Evolutionary conservation across 805 yeast genomes (phyloP).

Genomic region (Nakazawaea ishiwadae): DNA sequence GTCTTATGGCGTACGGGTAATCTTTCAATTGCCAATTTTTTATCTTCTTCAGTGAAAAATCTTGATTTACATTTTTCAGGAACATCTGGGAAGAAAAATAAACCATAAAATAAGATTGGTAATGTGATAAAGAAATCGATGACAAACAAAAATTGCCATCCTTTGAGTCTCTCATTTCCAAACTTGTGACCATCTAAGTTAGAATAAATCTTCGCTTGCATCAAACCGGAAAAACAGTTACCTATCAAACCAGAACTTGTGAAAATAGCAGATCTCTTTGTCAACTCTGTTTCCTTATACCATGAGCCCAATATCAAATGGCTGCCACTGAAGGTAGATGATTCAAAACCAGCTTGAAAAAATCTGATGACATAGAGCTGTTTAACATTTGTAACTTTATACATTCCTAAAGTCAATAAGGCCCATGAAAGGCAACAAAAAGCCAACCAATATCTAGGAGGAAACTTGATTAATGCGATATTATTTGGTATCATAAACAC

Average conservation of each 20-base stretch:
- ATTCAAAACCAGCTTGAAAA: conserved; percentile 57
- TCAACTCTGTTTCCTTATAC: conserved; percentile 44
- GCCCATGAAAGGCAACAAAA: conserved; percentile 58
- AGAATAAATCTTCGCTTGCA: conserved; percentile 50
- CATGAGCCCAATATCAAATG: conserved; percentile 52
- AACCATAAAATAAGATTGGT: conserved; percentile 49
- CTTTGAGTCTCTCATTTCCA: conserved; percentile 41
- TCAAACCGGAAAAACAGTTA: conserved; percentile 48
- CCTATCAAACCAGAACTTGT: conserved; percentile 53
- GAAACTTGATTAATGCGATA: conserved; percentile 42
- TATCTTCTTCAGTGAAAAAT: conserved; percentile 36
- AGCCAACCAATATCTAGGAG: conserved; percentile 48
- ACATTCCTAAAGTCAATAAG: conserved; percentile 45
- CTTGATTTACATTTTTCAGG: conserved; percentile 36
- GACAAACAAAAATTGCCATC: conserved; percentile 69
- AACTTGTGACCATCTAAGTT: conserved; percentile 26
- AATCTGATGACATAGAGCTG: conserved; percentile 56
- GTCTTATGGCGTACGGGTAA: conserved; percentile 29
- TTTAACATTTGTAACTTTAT: conserved; percentile 37
- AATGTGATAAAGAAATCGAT: conserved; percentile 54
- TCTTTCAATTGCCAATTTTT: conserved; percentile 36
- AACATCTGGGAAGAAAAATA: conserved; percentile 35
- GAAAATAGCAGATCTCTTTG: conserved; percentile 49
- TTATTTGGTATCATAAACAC: conserved; percentile 62
- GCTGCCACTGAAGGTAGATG: conserved; percentile 50